These are phyloP conservation scores for Coelastrella sp. DNA, from an alignment of 139 green algal genomes.

Conservation along the genomic window DNA sequence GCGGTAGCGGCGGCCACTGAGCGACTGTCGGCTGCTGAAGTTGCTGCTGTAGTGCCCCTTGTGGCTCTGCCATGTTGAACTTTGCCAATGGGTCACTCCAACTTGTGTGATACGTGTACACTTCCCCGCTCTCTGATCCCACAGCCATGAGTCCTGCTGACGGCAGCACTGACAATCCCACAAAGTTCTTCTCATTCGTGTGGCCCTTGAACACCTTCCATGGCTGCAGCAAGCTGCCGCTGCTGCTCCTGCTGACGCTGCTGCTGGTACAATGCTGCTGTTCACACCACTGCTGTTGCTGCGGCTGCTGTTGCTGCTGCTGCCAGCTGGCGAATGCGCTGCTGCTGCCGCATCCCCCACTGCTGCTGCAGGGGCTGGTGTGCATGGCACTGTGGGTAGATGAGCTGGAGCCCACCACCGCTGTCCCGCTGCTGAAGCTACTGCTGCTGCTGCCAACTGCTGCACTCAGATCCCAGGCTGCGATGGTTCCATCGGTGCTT, in stretches of 20 bases:
- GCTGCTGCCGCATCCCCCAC: neutral
- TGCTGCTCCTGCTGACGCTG: neutral
- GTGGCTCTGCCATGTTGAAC: neutral
- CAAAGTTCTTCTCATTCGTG: conserved; percentile 95
- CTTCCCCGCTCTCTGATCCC: conserved; percentile 78
- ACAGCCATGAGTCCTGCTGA: conserved; percentile 85
- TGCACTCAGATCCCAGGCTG: conserved; percentile 69
- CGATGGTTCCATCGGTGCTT: conserved; percentile 87
- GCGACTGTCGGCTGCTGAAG: neutral
- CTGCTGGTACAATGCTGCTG: neutral
- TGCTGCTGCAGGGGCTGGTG: neutral
- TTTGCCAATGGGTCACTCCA: conserved; percentile 51
- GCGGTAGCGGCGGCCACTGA: neutral
- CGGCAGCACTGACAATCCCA: conserved; percentile 81
- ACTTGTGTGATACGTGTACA: conserved; percentile 57
- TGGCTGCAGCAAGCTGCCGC: neutral
- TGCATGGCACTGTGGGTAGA: neutral
- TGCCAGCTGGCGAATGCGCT: neutral
- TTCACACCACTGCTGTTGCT: neutral
- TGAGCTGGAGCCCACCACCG: neutral
- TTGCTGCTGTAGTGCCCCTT: conserved; percentile 13
- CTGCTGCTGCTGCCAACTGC: neutral
- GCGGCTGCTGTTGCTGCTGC: neutral
- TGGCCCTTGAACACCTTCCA: conserved; percentile 80
- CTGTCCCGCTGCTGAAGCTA: neutral